Evolutionary conservation across 108 stramenopile genomes (phyloP).

Genomic region (Nannochloropsis gaditana): DNA sequence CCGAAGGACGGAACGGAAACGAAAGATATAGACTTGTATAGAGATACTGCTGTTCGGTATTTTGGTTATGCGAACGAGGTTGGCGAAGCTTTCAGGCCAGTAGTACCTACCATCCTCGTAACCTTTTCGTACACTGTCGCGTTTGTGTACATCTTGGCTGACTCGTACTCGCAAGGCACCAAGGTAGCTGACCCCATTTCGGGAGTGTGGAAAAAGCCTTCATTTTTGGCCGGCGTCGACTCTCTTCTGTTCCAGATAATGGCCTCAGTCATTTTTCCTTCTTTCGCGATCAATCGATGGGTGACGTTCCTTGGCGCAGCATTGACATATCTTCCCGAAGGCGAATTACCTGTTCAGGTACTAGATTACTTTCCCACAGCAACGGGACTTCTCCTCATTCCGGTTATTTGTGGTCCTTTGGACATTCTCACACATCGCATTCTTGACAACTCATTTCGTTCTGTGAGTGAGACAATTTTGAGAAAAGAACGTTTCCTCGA

Average conservation of each 20-base stretch:
- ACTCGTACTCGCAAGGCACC: slow-evolving; percentile 21
- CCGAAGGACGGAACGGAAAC: neutral
- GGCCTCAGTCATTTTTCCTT: neutral
- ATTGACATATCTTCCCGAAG: neutral
- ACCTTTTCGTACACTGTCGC: slow-evolving; percentile 36
- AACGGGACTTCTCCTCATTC: slow-evolving; percentile 50
- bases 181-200: neutral
- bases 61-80: slow-evolving; percentile 50
- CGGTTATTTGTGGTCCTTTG: slow-evolving; percentile 49
- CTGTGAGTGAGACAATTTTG: slow-evolving; percentile 11
- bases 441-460: slow-evolving; percentile 32
- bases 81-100: slow-evolving; percentile 45
- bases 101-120: slow-evolving; percentile 26
- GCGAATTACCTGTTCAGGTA: neutral
- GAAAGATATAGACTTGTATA: slow-evolving; percentile 25
- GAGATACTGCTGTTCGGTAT: slow-evolving; percentile 38
- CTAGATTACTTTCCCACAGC: slow-evolving; percentile 28
- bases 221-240: neutral
- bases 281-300: slow-evolving; percentile 38
- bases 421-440: slow-evolving; percentile 35
- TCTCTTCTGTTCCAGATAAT: neutral
- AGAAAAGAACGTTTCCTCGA: neutral
- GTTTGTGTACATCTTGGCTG: slow-evolving; percentile 22
- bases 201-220: neutral
- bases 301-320: neutral